Evolutionary conservation across 2,329 filamentous ascomycete species (phyloP).

Genomic region (Gremmenia infestans): DNA sequence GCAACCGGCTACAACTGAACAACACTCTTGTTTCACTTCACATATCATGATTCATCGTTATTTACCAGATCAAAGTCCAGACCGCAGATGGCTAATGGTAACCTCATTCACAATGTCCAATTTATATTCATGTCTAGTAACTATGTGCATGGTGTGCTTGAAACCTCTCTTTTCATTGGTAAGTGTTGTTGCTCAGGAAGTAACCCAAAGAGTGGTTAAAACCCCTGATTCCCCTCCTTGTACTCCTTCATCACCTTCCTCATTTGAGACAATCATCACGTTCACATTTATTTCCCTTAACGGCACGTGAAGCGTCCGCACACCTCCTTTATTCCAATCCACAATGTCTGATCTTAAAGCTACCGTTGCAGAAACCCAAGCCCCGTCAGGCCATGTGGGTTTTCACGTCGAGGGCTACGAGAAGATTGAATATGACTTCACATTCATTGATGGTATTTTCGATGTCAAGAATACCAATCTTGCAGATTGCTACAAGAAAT

Average conservation of each 20-base stretch:
- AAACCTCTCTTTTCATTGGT: too few relatives aligned
- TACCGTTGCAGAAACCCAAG: conserved; percentile 55
- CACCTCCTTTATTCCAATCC: not conserved
- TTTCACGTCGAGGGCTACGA: conserved; percentile 70
- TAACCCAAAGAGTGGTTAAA: too few relatives aligned
- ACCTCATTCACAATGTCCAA: too few relatives aligned
- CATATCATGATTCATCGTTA: too few relatives aligned
- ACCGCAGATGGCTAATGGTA: too few relatives aligned
- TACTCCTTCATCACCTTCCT: not conserved
- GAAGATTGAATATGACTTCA: conserved; percentile 73
- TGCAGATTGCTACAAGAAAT: conserved; percentile 59
- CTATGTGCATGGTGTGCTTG: too few relatives aligned
- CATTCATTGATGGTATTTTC: conserved; percentile 67
- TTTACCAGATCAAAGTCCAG: too few relatives aligned
- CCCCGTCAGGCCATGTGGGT: conserved; percentile 37
- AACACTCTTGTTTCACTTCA: too few relatives aligned
- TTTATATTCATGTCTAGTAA: too few relatives aligned
- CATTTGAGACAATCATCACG: not conserved
- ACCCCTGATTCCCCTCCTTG: not conserved
- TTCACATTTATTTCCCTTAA: too few relatives aligned
- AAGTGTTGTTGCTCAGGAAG: too few relatives aligned
- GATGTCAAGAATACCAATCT: conserved; percentile 54
- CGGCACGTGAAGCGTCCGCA: not conserved
- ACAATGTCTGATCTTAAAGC: conserved; percentile 67
- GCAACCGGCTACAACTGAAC: too few relatives aligned